Evolutionary conservation across 768 basidiomycete genomes (phyloP).

Genomic region (Boletus rufocinnamomeus): DNA sequence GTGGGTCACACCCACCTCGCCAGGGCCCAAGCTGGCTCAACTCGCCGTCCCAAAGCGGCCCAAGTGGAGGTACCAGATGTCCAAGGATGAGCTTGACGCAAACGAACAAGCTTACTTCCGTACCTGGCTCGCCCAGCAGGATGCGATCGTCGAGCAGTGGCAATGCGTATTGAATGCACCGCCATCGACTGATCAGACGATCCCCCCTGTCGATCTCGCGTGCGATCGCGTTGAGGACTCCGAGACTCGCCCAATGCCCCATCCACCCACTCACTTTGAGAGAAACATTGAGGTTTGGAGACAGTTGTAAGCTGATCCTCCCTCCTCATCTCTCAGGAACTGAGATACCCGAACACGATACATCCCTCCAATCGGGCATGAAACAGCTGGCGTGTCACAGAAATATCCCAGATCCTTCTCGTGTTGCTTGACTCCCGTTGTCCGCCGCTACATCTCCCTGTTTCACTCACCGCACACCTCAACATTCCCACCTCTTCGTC

Average conservation of each 20-base stretch:
- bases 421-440: slow-evolving; percentile 89
- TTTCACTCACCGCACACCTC: slow-evolving; percentile 72
- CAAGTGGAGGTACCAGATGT: slow-evolving; percentile 85
- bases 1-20: slow-evolving; percentile 5
- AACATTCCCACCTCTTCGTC: slow-evolving; percentile 11
- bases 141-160: slow-evolving; percentile 58
- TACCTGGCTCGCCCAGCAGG: slow-evolving; percentile 74
- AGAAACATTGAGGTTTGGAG: slow-evolving; percentile 94
- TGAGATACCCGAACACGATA: slow-evolving; percentile 1
- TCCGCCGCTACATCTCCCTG: slow-evolving; percentile 83
- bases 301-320: slow-evolving; percentile 64
- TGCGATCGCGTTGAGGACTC: slow-evolving; percentile 13
- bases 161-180: slow-evolving; percentile 27
- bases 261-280: slow-evolving; percentile 80
- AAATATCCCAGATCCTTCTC: slow-evolving; percentile 86
- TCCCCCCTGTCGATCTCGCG: slow-evolving; percentile 2
- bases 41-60: slow-evolving; percentile 61
- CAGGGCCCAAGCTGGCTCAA: slow-evolving; percentile 3
- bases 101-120: slow-evolving; percentile 86
- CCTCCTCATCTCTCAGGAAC: slow-evolving; percentile 1
- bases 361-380: slow-evolving; percentile 1
- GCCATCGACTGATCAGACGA: slow-evolving; percentile 7
- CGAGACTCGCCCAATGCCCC: slow-evolving; percentile 43
- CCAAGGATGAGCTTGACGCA: slow-evolving; percentile 84
- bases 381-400: slow-evolving; percentile 87